phyloP scores from a whole-genome alignment of 2,329 filamentous ascomycete species.

The Alternaria gansuensis region DNA sequence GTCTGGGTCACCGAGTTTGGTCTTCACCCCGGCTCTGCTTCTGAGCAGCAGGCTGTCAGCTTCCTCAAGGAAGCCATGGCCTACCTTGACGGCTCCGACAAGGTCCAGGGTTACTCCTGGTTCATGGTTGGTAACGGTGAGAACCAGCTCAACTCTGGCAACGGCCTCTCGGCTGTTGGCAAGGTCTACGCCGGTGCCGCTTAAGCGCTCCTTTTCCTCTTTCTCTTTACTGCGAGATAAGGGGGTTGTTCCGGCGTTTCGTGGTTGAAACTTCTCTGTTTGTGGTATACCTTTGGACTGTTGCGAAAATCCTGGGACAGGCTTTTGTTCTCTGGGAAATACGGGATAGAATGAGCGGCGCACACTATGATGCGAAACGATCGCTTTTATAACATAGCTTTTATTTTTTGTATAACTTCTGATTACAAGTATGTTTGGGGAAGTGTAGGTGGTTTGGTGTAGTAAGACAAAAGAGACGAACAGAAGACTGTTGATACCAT shows the following conservation, averaged over 20 bases:
- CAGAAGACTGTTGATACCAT: constrained; percentile 1
- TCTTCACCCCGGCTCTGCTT: constrained; percentile 43
- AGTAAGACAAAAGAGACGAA: constrained; percentile 12
- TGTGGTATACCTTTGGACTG: constrained; percentile 4
- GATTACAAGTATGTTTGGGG: constrained; percentile 1
- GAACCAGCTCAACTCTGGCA: constrained; percentile 42
- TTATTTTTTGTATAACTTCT: constrained; percentile 25
- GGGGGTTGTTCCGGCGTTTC: constrained; percentile 12
- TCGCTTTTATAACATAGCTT: constrained; percentile 14
- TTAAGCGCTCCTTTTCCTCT: constrained; percentile 11
- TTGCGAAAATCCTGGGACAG: constrained; percentile 7
- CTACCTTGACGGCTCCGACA: constrained; percentile 45
- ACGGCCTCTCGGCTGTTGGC: constrained; percentile 35
- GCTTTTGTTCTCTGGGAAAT: constrained; percentile 7
- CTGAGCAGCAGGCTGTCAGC: constrained; percentile 38
- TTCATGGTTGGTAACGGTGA: constrained; percentile 50
- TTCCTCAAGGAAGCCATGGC: constrained; percentile 49
- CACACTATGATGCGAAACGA: constrained; percentile 13
- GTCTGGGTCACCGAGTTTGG: constrained; percentile 54
- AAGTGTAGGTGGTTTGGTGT: constrained; percentile 25
- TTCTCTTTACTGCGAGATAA: not conserved
- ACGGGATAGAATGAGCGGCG: constrained; percentile 5
- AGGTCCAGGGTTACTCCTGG: constrained; percentile 50
- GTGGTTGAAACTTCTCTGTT: constrained; percentile 8
- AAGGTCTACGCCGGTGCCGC: constrained; percentile 38